Evolutionary conservation across 1,139 yeast species (phyloP), one percentile per base, ranked within the genome.

Genomic region (Candida gigantensis): DNA sequence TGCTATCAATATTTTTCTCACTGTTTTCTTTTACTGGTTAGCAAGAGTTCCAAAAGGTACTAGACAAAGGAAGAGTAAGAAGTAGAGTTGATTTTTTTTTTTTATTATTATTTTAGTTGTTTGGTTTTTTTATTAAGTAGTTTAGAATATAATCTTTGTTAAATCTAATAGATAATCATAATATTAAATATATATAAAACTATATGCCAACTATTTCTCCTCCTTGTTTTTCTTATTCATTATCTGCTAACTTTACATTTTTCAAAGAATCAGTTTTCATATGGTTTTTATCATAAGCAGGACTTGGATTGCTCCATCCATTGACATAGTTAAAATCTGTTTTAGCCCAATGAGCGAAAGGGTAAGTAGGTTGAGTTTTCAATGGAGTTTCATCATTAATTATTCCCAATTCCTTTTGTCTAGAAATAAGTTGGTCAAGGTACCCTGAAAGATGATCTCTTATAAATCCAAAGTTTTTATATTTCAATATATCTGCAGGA

Each of bases 21-120:
- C 84, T 9, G 54, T 81, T 15, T 57, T 73, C 55, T 62, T 84
- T 38, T 86, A 84, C 62, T 86, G 86, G 81, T 59, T 82, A 34
- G 79, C 80, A 8, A 79, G 95, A 67, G 95, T 86, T 41, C 95
- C 95, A 44, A 68, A 65, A 81, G 63, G 59, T 40, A 41, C 36
- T 8, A 42, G 46, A 35, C 40, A 39, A 28, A 42, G 49, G 60
- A 62, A 28, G 47, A 38, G 50, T 34, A 67, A 33, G 26, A 30
- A 24, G 28, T 27, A 20, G 12, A 12, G 25, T 21, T 21, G 5
- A 21, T 21, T 6, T 6, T 6, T 21, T 6, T 21, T 21, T 21
- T 18, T 18, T 18, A 6, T 18, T 18, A 18, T 18, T 18, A 18
- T 18, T 18, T n/a, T n/a, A n/a, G n/a, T n/a, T n/a, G n/a, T n/a